phyloP scores from a whole-genome alignment of 164 flowering plant genomes.

The Akebia trifoliata region DNA sequence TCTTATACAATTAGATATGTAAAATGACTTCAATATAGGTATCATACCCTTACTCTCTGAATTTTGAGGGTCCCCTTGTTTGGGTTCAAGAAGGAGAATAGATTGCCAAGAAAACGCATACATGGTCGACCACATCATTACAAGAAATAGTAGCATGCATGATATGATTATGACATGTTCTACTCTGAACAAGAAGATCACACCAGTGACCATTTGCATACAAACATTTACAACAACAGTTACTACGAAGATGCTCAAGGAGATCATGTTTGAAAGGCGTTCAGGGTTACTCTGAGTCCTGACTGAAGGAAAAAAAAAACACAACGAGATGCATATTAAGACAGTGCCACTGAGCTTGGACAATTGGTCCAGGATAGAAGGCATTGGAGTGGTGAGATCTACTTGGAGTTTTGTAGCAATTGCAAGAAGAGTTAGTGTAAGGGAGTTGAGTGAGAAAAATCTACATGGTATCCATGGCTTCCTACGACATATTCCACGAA shows the following conservation, averaged over 20 bases:
- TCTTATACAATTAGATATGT: too few species aligned
- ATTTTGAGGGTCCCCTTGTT: too few species aligned
- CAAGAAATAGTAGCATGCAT: constrained; percentile 6
- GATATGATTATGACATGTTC: constrained; percentile 9
- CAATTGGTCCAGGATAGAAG: not conserved
- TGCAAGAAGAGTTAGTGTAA: constrained; percentile 3
- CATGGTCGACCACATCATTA: not conserved
- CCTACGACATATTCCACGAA: not conserved
- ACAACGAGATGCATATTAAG: constrained; percentile 3
- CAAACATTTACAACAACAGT: constrained; percentile 7
- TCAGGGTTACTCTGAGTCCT: not conserved
- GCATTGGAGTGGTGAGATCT: constrained; percentile 15
- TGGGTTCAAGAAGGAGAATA: not conserved
- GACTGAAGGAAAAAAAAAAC: constrained; percentile 12
- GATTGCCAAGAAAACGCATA: too few species aligned
- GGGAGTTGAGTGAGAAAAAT: constrained; percentile 1
- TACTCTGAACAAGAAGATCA: constrained; percentile 4
- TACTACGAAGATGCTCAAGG: constrained; percentile 5
- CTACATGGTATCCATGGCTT: constrained; percentile 12
- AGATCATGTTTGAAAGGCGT: constrained; percentile 8
- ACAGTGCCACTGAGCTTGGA: constrained; percentile 11
- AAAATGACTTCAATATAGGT: too few species aligned
- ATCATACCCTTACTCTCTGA: too few species aligned
- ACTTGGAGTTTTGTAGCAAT: constrained; percentile 6
- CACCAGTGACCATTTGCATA: constrained; percentile 8